Evolutionary conservation across 2,329 filamentous ascomycete species (phyloP).

Genomic region (Fusarium dlaminii): DNA sequence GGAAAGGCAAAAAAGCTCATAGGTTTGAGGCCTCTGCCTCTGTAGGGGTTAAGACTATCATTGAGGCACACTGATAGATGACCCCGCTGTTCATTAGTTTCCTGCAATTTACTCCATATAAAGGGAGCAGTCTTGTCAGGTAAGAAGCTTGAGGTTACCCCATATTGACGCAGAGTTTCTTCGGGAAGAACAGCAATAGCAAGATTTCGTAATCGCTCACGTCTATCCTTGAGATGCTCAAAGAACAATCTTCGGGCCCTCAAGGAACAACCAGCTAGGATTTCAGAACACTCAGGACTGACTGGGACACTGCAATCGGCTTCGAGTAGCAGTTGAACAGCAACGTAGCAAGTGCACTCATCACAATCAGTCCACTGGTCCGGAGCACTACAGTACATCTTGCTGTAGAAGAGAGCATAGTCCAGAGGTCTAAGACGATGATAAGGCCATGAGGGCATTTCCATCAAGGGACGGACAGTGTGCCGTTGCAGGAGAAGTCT

Average conservation of each 20-base stretch:
- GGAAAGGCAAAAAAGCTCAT: background rate
- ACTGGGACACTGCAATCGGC: background rate
- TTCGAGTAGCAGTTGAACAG: background rate
- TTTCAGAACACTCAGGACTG: fast-evolving
- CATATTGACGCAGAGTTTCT: background rate
- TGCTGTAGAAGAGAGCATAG: background rate
- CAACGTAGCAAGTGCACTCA: background rate
- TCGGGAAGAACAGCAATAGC: background rate
- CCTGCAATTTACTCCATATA: background rate
- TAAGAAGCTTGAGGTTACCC: fast-evolving
- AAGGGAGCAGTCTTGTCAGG: background rate
- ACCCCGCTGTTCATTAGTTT: fast-evolving
- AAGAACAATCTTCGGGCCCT: background rate
- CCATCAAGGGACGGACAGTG: background rate
- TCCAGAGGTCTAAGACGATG: background rate
- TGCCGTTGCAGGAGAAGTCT: background rate
- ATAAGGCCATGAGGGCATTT: fast-evolving
- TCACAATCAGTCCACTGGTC: background rate
- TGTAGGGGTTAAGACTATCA: background rate
- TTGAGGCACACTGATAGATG: background rate
- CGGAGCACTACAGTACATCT: background rate
- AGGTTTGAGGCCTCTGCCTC: background rate
- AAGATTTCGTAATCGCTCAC: background rate
- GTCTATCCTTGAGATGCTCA: background rate
- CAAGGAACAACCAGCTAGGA: background rate